phyloP scores from a whole-genome alignment of 1,284 basidiomycete species.

The Marasmius sp. region DNA sequence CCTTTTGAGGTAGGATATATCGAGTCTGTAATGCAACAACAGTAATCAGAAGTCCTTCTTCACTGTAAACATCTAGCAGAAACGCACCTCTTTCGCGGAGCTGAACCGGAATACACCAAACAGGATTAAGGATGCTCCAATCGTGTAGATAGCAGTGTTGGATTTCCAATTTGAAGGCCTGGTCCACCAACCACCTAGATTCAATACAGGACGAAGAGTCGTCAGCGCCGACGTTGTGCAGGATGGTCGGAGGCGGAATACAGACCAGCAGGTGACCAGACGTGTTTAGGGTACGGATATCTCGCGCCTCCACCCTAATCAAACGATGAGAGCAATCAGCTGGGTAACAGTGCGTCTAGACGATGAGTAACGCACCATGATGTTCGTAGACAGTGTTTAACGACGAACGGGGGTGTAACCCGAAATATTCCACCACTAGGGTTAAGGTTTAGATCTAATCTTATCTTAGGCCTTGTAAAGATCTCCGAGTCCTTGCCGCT shows the following conservation, averaged over 20 bases:
- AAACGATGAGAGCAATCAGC: neutral
- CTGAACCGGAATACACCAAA: constrained; percentile 63
- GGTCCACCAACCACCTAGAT: constrained; percentile 72
- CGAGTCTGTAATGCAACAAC: constrained; percentile 23
- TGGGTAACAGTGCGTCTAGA: neutral
- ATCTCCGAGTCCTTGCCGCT: no score
- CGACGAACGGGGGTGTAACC: neutral
- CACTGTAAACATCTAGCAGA: neutral
- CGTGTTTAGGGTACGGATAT: constrained; percentile 71
- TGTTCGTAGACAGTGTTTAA: neutral
- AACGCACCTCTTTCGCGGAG: constrained; percentile 60
- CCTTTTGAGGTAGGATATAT: neutral
- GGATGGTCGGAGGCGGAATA: neutral
- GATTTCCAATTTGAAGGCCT: constrained; percentile 69
- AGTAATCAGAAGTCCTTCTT: neutral
- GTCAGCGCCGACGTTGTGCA: neutral
- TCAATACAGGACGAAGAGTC: neutral
- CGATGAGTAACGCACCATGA: neutral
- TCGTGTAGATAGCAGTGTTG: constrained; percentile 62
- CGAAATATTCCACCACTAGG: neutral
- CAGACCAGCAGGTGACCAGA: constrained; percentile 69
- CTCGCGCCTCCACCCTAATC: constrained; percentile 62
- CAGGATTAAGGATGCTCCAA: constrained; percentile 57
- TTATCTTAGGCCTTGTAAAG: no score
- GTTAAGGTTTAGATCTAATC: neutral